Percentiles rank a stretch among this genome's conserved stretches.
phyloP scores from a whole-genome alignment of 2,329 filamentous ascomycete species.

The Cytospora leucostoma region DNA sequence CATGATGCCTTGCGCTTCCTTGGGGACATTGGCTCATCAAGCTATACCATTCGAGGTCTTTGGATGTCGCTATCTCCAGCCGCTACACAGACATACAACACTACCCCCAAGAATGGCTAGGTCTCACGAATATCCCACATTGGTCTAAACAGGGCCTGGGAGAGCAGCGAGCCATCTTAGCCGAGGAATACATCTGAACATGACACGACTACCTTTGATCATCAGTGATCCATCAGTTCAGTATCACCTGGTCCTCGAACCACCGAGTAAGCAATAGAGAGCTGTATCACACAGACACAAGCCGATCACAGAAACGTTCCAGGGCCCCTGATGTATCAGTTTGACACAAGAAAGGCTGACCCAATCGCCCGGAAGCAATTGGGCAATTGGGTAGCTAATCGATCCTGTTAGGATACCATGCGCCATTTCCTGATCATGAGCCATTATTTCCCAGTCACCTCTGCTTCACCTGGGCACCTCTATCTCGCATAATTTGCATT shows the following conservation, averaged over 20 bases:
- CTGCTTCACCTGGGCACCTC: too few species aligned
- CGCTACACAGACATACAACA: background rate
- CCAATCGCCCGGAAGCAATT: background rate
- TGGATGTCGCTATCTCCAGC: background rate
- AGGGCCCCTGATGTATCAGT: constrained; percentile 4
- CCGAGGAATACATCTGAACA: background rate
- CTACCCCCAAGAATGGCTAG: background rate
- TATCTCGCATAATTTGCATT: too few species aligned
- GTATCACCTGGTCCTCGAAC: constrained; percentile 1
- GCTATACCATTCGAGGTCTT: background rate
- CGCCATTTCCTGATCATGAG: background rate
- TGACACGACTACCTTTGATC: background rate
- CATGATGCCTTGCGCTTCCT: background rate
- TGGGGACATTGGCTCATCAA: background rate
- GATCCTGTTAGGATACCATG: background rate
- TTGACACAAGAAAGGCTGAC: background rate
- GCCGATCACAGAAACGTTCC: background rate
- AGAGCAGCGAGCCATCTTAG: background rate
- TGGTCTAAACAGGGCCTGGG: background rate
- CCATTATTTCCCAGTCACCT: background rate
- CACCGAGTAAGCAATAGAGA: background rate
- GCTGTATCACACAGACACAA: background rate
- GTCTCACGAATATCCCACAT: background rate
- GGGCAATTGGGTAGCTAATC: background rate
- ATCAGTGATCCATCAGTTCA: background rate